Percentiles rank a stretch among this genome's conserved stretches.
Evolutionary conservation across 768 basidiomycete genomes (phyloP).

Genomic region (Baorangia bicolor): DNA sequence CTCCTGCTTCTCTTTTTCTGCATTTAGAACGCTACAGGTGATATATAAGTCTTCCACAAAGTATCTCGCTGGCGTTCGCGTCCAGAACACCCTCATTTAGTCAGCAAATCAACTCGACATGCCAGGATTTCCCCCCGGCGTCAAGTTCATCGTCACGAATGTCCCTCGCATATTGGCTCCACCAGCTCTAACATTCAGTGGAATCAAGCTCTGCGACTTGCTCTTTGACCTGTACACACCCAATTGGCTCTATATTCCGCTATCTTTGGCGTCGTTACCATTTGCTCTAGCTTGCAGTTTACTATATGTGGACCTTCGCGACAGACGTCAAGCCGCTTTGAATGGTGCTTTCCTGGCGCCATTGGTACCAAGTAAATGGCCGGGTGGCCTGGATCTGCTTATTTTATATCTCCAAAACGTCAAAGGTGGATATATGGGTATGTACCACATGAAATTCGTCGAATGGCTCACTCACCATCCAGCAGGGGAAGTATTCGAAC

Average conservation of each 20-base stretch:
- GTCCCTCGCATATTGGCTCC: constrained; percentile 20
- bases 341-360: constrained; percentile 34
- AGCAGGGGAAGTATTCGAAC: constrained; percentile 30
- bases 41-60: too few species aligned
- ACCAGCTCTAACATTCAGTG: constrained; percentile 7
- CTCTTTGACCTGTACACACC: constrained; percentile 2
- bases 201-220: constrained; percentile 5
- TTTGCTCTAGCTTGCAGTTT: constrained; percentile 14
- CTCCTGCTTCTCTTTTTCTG: too few species aligned
- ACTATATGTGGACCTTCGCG: constrained; percentile 4
- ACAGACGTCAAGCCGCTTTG: constrained; percentile 6
- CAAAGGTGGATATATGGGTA: constrained; percentile 27
- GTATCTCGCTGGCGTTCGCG: too few species aligned
- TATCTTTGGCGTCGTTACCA: constrained; percentile 23
- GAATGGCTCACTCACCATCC: not conserved
- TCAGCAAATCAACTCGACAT: constrained; percentile 8
- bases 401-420: constrained; percentile 16
- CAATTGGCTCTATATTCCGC: constrained; percentile 9
- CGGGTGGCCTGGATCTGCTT: constrained; percentile 36
- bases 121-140: constrained; percentile 32
- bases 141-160: constrained; percentile 23
- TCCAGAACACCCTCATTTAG: not conserved
- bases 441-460: not conserved
- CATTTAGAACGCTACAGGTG: too few species aligned
- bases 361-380: constrained; percentile 30